Evolutionary conservation across 805 yeast genomes (phyloP), one percentile per base, ranked within the genome.

Genomic region (Sugiyamaella smithiae): DNA sequence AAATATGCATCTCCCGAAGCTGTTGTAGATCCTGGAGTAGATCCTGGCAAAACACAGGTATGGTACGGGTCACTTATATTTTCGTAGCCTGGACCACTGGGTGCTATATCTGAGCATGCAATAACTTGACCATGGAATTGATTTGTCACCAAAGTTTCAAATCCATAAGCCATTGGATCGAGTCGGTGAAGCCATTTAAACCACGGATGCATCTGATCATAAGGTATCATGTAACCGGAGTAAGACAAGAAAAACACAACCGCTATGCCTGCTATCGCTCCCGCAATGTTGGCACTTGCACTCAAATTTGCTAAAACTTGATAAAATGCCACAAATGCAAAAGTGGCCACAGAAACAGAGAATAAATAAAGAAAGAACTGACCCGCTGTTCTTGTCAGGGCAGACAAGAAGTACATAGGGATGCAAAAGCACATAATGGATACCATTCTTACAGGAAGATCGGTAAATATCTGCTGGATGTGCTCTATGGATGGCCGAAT

Each of bases 401-500:
- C 66, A 5, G 84, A 66, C 72, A 85, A 67, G 66, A 84, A 85
- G 64, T 80, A 83, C 25, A 76, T 57, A 23, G 78, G 67, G 40
- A 81, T 54, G 38, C 73, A 60, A 63, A 81, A 82, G 20, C 64
- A 57, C 20, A 77, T 59, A 24, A 73, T 60, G 33, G 74, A 69
- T 25, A 73, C 53, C 25, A 77, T 51, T 64, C 84, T 84, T 47
- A 78, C 71, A 2, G 91, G 90, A 50, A 85, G 64, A 45, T 79
- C 83, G 2, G 86, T 75, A 3, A 83, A 50, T 41, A 81, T 70
- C 3, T 78, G 70, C 0, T 88, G 82, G 3, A 85, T 56, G 1
- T 88, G 84, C 60, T 85, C 91, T 2, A 87, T 80, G 12, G 88
- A 75, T 2, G 90, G 89, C 50, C 81, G 80, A 62, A 83, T 86